A percentile compares a stretch with the other conserved stretches of the same genome.
phyloP scores from a whole-genome alignment of 352 stramenopile species.

The Phytophthora pluvialis region DNA sequence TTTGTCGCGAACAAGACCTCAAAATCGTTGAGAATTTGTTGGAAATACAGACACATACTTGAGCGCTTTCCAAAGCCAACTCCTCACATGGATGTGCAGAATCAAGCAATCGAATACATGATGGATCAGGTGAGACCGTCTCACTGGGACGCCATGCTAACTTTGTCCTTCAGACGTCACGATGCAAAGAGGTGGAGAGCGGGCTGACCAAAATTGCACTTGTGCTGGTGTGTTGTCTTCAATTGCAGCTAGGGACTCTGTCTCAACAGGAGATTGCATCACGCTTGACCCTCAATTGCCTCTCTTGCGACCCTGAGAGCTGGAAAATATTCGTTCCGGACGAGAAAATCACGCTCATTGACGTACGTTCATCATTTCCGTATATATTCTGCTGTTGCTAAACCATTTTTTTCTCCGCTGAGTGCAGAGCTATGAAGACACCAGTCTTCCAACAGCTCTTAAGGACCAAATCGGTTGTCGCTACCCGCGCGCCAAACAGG shows the following conservation, averaged over 20 bases:
- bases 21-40: not conserved
- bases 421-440: conserved; percentile 62
- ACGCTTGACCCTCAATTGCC: conserved; percentile 63
- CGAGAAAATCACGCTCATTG: conserved; percentile 67
- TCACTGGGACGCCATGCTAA: not conserved
- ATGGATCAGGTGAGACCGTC: conserved; percentile 51
- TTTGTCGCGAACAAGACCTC: not conserved
- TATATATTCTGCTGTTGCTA: not conserved
- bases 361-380: conserved; percentile 36
- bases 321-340: conserved; percentile 57
- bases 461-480: conserved; percentile 51
- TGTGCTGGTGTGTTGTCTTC: not conserved
- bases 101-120: conserved; percentile 71
- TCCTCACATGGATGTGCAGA: conserved; percentile 31
- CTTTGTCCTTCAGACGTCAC: too few species aligned
- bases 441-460: conserved; percentile 45
- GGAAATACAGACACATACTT: conserved; percentile 53
- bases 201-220: not conserved
- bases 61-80: conserved; percentile 54
- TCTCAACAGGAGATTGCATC: conserved; percentile 75
- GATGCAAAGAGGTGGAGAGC: too few species aligned
- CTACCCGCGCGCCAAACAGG: conserved; percentile 62
- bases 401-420: not conserved
- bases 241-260: conserved; percentile 48
- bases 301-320: conserved; percentile 51